phyloP scores from a whole-genome alignment of 169 alveolate genomes.

The Cryptosporidium meleagridis region DNA sequence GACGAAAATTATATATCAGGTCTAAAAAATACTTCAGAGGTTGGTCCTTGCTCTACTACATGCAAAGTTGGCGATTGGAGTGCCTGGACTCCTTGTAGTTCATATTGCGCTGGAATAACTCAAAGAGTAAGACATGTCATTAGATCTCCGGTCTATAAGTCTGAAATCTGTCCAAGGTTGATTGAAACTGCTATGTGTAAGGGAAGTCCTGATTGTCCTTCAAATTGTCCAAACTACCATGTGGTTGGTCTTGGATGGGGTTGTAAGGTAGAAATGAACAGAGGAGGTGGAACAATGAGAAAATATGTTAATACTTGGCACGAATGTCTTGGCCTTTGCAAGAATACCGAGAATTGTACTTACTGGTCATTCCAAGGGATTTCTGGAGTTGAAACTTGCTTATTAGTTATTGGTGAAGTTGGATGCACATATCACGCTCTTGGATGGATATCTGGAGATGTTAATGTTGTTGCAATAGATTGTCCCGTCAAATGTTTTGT shows the following conservation, averaged over 20 bases:
- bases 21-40: slow-evolving; percentile 26
- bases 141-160: slow-evolving; percentile 60
- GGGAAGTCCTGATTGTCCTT: slow-evolving; percentile 71
- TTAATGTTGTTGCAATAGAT: slow-evolving; percentile 64
- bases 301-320: slow-evolving; percentile 73
- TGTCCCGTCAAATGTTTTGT: slow-evolving; percentile 73
- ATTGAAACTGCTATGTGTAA: slow-evolving; percentile 71
- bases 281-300: slow-evolving; percentile 73
- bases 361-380: slow-evolving; percentile 74
- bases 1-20: slow-evolving; percentile 70
- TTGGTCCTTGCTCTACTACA: slow-evolving; percentile 61
- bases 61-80: slow-evolving; percentile 74
- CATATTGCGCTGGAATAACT: slow-evolving; percentile 70
- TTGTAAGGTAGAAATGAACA: slow-evolving; percentile 67
- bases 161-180: slow-evolving; percentile 61
- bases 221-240: slow-evolving; percentile 69
- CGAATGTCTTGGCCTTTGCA: slow-evolving; percentile 65
- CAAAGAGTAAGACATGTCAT: slow-evolving; percentile 76
- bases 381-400: slow-evolving; percentile 63
- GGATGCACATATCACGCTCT: slow-evolving; percentile 73
- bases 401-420: slow-evolving; percentile 67
- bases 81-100: slow-evolving; percentile 67
- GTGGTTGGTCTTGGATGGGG: slow-evolving; percentile 75
- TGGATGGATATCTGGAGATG: slow-evolving; percentile 75
- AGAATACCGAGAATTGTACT: slow-evolving; percentile 56